Evolutionary conservation across 306 rosid species (phyloP).

Genomic region (Luffa aegyptiaca): DNA sequence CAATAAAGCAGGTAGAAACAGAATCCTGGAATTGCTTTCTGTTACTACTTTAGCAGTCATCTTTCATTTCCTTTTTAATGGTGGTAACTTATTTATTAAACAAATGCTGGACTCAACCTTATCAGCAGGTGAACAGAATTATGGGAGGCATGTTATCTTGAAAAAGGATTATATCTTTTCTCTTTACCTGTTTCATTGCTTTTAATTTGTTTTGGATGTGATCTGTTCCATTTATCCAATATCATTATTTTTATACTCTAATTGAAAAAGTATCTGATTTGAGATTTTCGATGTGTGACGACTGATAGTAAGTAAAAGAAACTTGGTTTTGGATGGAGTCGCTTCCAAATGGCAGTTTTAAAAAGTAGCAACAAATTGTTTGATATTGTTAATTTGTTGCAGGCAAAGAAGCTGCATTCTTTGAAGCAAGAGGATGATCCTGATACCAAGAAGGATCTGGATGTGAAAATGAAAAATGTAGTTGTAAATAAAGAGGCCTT

Average conservation of each 20-base stretch:
- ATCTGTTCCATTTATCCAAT: neutral
- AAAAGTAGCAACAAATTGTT: constrained; percentile 9
- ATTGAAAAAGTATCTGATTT: neutral
- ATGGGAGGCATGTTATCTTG: neutral
- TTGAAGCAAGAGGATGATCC: constrained; percentile 39
- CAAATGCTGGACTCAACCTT: neutral
- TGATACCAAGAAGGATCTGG: constrained; percentile 37
- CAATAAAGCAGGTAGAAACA: constrained; percentile 30
- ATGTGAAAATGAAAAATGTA: constrained; percentile 41
- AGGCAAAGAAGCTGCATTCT: constrained; percentile 36
- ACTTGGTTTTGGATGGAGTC: neutral
- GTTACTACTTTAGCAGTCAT: neutral
- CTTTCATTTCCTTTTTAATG: neutral
- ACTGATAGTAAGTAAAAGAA: neutral
- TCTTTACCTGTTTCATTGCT: neutral
- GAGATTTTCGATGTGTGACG: neutral
- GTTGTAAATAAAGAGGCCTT: constrained; percentile 45
- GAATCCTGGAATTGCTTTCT: neutral
- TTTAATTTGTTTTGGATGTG: neutral
- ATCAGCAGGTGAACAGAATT: neutral
- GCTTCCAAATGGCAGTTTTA: neutral
- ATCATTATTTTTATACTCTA: neutral
- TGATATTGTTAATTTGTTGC: constrained; percentile 18
- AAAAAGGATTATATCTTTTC: neutral
- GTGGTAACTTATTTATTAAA: neutral